Evolutionary conservation across 1,284 basidiomycete species (phyloP), one percentile per base, ranked within the genome.

Genomic region (Megacollybia platyphylla): DNA sequence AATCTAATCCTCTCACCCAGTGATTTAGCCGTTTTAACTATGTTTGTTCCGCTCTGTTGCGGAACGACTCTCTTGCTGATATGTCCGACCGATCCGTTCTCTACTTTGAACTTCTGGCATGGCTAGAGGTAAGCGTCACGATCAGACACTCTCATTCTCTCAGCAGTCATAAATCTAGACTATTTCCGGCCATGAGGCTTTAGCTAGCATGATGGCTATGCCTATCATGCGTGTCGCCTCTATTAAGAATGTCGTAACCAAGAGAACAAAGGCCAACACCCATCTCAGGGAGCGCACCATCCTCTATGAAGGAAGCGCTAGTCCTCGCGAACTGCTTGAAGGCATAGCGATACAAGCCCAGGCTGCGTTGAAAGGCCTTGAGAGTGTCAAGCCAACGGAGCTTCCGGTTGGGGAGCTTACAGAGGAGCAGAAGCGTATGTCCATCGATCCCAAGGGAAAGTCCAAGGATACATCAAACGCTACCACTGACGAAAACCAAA

Each of bases 171-270:
- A n/a, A 38, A 24, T n/a, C 13, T 38, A 87, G 86, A 88, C 84
- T 2, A 85, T 94, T 34, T 89, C 89, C 6, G 82, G 80, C 52
- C 89, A 94, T 50, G 90, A 93, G 66, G 81, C 87, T 3, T 62
- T 93, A 24, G 87, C 88, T 2, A 87, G 84, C 51, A 91, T 93
- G 85, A 87, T 94, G 76, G 90, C 85, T 0, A 93, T 92, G 88
- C 89, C 90, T 1, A 89, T 89, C 55, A 93, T 93, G 89, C 77
- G 84, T 2, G 71, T 76, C 15, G 63, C 71, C 3, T 80, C 79
- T n/a, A 70, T 78, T 26, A 84, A 81, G 56, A 64, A 70, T 3
- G 62, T 78, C 9, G 64, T 66, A 9, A 64, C 73, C 5, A 77
- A 71, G 63, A 76, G 69, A 46, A 45, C 59, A 5, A 68, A 63